phyloP scores from a whole-genome alignment of 2,329 filamentous ascomycete species.

The Tolypocladium amazonense region DNA sequence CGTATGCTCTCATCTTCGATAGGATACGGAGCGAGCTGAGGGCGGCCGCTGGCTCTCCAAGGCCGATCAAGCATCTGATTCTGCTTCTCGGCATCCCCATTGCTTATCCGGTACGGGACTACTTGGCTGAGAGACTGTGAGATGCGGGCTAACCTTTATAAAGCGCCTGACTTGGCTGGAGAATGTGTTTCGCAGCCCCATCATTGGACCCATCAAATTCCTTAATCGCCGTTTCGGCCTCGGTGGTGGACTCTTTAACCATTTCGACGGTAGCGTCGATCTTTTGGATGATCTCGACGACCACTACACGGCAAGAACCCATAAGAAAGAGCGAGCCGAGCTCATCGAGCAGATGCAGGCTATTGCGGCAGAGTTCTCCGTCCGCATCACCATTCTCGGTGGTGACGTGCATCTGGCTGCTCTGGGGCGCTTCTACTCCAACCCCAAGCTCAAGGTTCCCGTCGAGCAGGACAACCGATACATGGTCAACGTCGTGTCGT shows the following conservation, averaged over 20 bases:
- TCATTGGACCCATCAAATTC: conserved; percentile 83
- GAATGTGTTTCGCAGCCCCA: conserved; percentile 75
- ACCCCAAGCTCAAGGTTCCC: conserved; percentile 65
- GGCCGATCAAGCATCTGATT: conserved; percentile 80
- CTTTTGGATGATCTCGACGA: conserved; percentile 89
- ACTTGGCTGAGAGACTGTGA: conserved; percentile 5
- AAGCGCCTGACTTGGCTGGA: conserved; percentile 90
- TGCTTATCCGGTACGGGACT: conserved; percentile 58
- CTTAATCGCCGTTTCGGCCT: conserved; percentile 85
- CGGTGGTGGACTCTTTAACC: conserved; percentile 77
- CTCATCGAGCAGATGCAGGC: conserved; percentile 75
- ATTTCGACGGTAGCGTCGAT: conserved; percentile 89
- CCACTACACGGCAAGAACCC: conserved; percentile 86
- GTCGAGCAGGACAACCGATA: conserved; percentile 82
- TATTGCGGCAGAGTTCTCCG: conserved; percentile 74
- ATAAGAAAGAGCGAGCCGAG: conserved; percentile 76
- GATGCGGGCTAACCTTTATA: conserved; percentile 4
- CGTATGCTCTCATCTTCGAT: conserved; percentile 74
- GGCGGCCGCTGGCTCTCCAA: conserved; percentile 53
- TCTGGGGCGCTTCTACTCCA: conserved; percentile 89
- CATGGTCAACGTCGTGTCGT: conserved; percentile 90
- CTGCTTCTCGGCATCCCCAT: conserved; percentile 80
- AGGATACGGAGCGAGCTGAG: conserved; percentile 64
- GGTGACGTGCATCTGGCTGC: conserved; percentile 92
- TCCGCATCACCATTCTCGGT: conserved; percentile 83